A percentile compares a stretch with the other conserved stretches of the same genome.
phyloP scores from a whole-genome alignment of 768 basidiomycete species.

The Suillus tomentosus region DNA sequence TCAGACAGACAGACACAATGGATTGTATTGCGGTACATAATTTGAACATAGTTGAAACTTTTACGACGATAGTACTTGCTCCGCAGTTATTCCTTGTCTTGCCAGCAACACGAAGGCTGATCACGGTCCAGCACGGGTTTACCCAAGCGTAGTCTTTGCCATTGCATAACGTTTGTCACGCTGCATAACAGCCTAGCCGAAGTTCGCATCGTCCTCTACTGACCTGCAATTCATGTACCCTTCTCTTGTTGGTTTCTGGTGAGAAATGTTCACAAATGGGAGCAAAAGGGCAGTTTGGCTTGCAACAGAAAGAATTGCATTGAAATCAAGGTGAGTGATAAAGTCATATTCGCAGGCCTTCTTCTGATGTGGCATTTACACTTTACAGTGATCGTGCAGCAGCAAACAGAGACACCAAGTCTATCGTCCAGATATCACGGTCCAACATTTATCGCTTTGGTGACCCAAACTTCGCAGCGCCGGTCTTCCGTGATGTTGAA shows the following conservation, averaged over 20 bases:
- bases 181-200: neutral
- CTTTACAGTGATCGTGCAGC: neutral
- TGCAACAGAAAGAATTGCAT: neutral
- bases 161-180: too few species aligned
- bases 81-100: too few species aligned
- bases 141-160: too few species aligned
- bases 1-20: too few species aligned
- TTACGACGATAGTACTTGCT: too few species aligned
- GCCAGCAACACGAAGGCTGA: too few species aligned
- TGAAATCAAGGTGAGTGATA: neutral
- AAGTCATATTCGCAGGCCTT: neutral
- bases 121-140: too few species aligned
- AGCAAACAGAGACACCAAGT: neutral
- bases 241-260: neutral
- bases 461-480: slow-evolving; percentile 45
- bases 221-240: neutral
- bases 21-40: too few species aligned
- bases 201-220: neutral
- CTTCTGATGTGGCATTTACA: neutral
- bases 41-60: too few species aligned
- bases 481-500: slow-evolving; percentile 52
- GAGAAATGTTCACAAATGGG: neutral
- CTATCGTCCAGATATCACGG: slow-evolving; percentile 44
- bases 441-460: slow-evolving; percentile 63
- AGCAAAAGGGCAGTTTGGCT: neutral